Conservation (phyloP, 1,284 basidiomycete genomes). For the Leccinum cinnamomeum region DNA sequence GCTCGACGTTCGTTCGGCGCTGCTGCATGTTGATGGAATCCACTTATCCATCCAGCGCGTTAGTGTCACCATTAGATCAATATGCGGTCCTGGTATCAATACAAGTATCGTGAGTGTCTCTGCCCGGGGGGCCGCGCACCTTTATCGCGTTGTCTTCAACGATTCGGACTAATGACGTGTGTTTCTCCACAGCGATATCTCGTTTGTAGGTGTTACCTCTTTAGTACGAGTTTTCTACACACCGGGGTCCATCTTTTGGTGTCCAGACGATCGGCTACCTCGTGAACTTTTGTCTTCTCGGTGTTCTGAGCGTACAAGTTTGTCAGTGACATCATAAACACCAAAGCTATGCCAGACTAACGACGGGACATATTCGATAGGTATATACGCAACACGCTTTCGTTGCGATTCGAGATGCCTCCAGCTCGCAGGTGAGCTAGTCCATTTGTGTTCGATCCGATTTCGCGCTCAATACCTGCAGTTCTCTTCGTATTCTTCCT, state of each 20-base stretch:
- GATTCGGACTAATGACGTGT: neutral
- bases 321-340: neutral
- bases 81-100: conserved; percentile 4
- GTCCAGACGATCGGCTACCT: conserved; percentile 3
- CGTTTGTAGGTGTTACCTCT: neutral
- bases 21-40: neutral
- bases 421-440: neutral
- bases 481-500: conserved; percentile 7
- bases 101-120: conserved; percentile 3
- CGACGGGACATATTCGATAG: neutral
- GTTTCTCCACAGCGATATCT: neutral
- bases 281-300: conserved; percentile 3
- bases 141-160: neutral
- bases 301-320: conserved; percentile 2
- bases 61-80: neutral
- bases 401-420: neutral
- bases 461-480: neutral
- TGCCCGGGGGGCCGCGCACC: neutral
- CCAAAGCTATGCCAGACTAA: neutral
- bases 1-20: neutral
- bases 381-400: neutral
- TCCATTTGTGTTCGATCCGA: neutral
- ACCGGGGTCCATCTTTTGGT: neutral
- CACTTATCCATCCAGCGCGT: neutral
- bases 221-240: neutral